Conservation (phyloP, 257 asterid genomes). For the Ajuga chamaepitys region DNA sequence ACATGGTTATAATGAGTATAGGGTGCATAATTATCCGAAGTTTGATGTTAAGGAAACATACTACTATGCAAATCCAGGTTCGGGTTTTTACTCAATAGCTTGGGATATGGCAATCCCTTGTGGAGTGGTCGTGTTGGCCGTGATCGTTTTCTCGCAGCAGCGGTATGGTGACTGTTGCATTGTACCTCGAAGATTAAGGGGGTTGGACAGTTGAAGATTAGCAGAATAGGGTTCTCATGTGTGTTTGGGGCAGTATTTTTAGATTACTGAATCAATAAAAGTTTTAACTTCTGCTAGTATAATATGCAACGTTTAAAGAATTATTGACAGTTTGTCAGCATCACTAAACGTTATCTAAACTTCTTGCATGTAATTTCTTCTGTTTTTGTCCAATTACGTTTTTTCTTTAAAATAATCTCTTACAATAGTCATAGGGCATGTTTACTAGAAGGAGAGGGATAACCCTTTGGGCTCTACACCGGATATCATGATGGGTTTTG, state of each 20-base stretch:
- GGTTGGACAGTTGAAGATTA: no score
- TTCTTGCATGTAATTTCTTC: neutral
- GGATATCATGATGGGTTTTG: no score
- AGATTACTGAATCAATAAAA: neutral
- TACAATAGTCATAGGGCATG: no score
- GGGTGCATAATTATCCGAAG: slow-evolving; percentile 23
- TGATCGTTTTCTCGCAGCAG: slow-evolving; percentile 51
- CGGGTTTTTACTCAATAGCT: slow-evolving; percentile 48
- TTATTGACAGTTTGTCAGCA: no score
- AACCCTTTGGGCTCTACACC: no score
- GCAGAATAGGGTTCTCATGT: neutral
- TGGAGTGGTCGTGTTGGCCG: slow-evolving; percentile 33
- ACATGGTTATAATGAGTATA: slow-evolving; percentile 54
- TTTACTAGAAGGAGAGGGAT: no score
- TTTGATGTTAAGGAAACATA: slow-evolving; percentile 24
- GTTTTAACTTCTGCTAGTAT: neutral
- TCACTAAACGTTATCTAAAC: no score
- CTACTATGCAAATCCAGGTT: slow-evolving; percentile 42
- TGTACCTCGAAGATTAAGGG: no score
- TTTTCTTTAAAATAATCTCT: no score
- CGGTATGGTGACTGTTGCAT: no score
- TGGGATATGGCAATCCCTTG: slow-evolving; percentile 56
- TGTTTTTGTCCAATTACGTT: neutral
- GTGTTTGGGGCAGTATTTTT: neutral
- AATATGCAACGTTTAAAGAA: neutral